Base-by-base conservation (phyloP, 2,329 filamentous ascomycete genomes). In the Lasiodiplodia sp. region DNA sequence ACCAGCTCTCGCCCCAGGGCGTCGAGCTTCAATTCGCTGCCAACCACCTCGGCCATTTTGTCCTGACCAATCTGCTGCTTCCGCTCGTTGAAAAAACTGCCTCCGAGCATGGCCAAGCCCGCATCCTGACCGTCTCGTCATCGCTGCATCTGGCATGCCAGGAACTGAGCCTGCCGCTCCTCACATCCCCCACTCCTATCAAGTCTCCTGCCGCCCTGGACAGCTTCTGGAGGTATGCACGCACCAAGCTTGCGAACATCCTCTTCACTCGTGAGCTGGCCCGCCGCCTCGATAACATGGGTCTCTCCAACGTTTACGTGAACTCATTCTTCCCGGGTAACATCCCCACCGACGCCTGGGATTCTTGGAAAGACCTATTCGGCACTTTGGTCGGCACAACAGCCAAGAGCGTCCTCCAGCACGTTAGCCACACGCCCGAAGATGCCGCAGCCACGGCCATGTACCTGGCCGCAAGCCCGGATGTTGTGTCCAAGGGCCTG, bases 291-390 rank as follows among this genome's bases (percentile, higher is more conserved):
- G 58, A 69, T 14, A 69, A 70, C 25, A 69, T 68, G 49, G 68
- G 69, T 18, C 71, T 74, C n/a, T 69, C 70, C 6, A 68, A 72
- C 16, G 73, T 79, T 21, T 78, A 75, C 62, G 76, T 74, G 11
- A 78, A 79, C 65, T 68, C 71, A 11, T 78, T 74, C 69, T 77
- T 75, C 62, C 76, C 78, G 1, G 78, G 77, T 2, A 78, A 78
- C 38, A 73, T 78, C 38, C 73, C 76, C 21, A 79, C 77, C 38
- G 72, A 75, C 25, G 77, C 76, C 53, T 75, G 75, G 74, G 70
- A 72, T 47, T 67, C 67, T 4, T 79, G 77, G 76, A 73, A 72
- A 63, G 55, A 71, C 49, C 72, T 75, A 49, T 71, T 78, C 63
- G 76, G 77, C 10, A 37, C 44, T 6, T 12, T 71, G 21, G 18